These are phyloP conservation scores for Talaromyces sp. DNA, from an alignment of 2,329 filamentous ascomycete genomes.

Conservation along the genomic window DNA sequence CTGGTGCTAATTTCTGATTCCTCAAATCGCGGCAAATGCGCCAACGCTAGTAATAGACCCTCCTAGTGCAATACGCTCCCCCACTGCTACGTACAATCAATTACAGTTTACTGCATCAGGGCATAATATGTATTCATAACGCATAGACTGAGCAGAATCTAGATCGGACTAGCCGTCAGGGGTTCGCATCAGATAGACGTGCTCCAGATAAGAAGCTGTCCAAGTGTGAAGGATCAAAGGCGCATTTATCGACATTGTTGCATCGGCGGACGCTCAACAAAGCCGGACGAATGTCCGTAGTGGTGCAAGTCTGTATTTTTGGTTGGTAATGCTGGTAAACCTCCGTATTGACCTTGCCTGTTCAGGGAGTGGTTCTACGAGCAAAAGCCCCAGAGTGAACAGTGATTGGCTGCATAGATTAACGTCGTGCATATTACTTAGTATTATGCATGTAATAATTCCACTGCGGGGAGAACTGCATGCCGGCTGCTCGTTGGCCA, in stretches of 20 bases:
- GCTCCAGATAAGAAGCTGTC: no score
- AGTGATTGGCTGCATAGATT: background rate
- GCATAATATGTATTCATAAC: no score
- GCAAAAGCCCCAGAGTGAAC: no score
- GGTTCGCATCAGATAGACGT: background rate
- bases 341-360: background rate
- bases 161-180: background rate
- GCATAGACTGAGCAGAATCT: background rate
- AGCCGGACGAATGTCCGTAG: background rate
- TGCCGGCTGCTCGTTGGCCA: background rate
- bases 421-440: background rate
- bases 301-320: background rate
- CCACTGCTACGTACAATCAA: background rate
- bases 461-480: slow-evolving; percentile 5
- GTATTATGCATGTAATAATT: background rate
- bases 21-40: slow-evolving; percentile 10
- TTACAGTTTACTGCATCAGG: background rate
- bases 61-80: background rate
- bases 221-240: no score
- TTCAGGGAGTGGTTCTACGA: background rate
- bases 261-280: background rate
- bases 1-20: background rate
- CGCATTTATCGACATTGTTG: background rate
- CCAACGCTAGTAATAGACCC: slow-evolving; percentile 2
- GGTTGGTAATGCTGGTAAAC: background rate